phyloP scores from a whole-genome alignment of 495 filamentous ascomycete species.

The Penicillium fimorum region DNA sequence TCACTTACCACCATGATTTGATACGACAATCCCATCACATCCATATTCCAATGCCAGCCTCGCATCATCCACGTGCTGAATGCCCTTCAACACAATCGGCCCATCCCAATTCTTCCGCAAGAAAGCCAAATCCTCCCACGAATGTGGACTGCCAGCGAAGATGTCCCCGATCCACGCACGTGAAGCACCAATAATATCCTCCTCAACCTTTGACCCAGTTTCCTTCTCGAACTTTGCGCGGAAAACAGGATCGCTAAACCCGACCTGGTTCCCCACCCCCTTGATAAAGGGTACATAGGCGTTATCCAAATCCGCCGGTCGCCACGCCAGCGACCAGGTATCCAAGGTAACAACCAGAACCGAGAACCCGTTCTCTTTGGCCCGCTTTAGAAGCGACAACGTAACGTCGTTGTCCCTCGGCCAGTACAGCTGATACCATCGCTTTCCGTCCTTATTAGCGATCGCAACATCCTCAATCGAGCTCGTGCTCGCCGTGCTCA shows the following conservation, averaged over 20 bases:
- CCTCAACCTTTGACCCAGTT: conserved; percentile 46
- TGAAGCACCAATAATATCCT: conserved; percentile 45
- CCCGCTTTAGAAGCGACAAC: conserved; percentile 57
- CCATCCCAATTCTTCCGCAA: conserved; percentile 60
- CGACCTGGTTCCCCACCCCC: conserved; percentile 44
- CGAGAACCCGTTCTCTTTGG: conserved; percentile 50
- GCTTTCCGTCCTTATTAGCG: conserved; percentile 40
- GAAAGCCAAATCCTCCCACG: conserved; percentile 58
- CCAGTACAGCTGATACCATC: conserved; percentile 72
- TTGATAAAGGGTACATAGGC: conserved; percentile 54
- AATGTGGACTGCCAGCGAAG: conserved; percentile 50
- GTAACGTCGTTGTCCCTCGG: conserved; percentile 59
- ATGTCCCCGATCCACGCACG: conserved; percentile 50
- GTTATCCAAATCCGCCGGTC: conserved; percentile 63
- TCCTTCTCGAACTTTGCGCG: conserved; percentile 52
- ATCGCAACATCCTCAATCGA: conserved; percentile 55
- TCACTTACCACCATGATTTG: conserved; percentile 52
- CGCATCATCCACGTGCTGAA: conserved; percentile 52
- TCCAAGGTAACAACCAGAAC: conserved; percentile 48
- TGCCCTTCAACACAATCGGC: conserved; percentile 52
- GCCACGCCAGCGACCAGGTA: conserved; percentile 48
- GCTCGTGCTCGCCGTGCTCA: conserved; percentile 56
- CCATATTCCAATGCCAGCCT: conserved; percentile 45
- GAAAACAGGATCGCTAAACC: conserved; percentile 62
- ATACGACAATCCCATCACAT: conserved; percentile 53